Evolutionary conservation across 495 filamentous ascomycete species (phyloP), one percentile per base, ranked within the genome.

Genomic region (Schizothecium vesticola): DNA sequence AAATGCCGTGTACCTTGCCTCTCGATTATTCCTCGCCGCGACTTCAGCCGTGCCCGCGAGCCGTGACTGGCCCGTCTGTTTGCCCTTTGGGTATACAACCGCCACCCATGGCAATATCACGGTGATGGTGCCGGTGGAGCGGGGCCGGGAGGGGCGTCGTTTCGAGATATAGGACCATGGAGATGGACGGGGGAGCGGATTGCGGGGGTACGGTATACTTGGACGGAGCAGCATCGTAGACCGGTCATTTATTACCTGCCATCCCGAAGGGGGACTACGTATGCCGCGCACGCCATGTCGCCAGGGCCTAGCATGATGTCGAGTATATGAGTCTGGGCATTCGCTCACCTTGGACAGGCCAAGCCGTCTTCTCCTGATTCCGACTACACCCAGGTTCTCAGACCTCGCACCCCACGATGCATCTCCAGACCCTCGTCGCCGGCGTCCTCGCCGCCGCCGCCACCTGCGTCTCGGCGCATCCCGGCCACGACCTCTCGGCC

Each of bases 401-500:
- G 26, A 61, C 26, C 43, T 43, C 26, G 13, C 29, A 28, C 25
- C 21, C 33, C 56, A 71, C 60, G 36, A 74, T 74, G 72, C 65
- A 72, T 43, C 55, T 74, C 70, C 59, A 58, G 6, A 24, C 64
- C 3, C 26, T 72, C 43, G 26, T 72, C 51, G 57, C 63, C 55
- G 62, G 67, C 51, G 56, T 67, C n/a, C 59, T 69, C 64, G 62
- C 70, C 65, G 61, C 67, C 13, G 57, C 63, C 61, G 64, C 67
- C 11, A 28, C 61, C 55, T 28, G 69, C 21, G 73, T 70, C 33
- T 63, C 65, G 7, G 81, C 82, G 28, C 83, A 86, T 59, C 83
- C 83, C 3, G 84, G 84, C 62, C 82, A 86, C 56, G 79, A 85
- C 65, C 67, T 79, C 71, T 74, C 72, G 60, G 76, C 79, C 16